These are phyloP conservation scores for Vickermania spadyakhi DNA, from an alignment of 208 protist genomes.

Conservation along the genomic window DNA sequence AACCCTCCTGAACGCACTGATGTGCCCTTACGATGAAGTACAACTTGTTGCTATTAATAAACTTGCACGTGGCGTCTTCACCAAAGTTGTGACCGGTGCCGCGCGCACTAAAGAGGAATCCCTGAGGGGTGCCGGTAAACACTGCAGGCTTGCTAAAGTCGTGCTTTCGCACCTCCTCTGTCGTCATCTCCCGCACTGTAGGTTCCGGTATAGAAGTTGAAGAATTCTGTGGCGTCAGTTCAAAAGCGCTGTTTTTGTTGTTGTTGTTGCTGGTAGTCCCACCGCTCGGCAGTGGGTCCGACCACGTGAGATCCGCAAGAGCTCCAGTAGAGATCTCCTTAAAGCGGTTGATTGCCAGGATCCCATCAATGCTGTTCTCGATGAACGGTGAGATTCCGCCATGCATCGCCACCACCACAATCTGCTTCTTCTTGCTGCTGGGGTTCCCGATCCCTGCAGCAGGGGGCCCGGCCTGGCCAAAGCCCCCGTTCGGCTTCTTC, in stretches of 20 bases:
- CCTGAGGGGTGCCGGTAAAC: conserved; percentile 46
- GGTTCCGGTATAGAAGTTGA: neutral
- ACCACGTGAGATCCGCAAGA: conserved; percentile 99
- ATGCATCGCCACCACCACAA: conserved; percentile 96
- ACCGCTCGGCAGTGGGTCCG: conserved; percentile 55
- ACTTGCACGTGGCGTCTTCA: conserved; percentile 94
- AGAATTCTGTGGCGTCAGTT: neutral
- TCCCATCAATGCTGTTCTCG: conserved; percentile 93
- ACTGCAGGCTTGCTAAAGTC: conserved; percentile 11
- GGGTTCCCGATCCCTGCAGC: conserved; percentile 45
- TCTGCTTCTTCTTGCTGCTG: conserved; percentile 9
- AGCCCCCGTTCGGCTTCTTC: conserved; percentile 53
- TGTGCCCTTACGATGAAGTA: conserved; percentile 98
- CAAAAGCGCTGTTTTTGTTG: neutral
- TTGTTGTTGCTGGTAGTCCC: neutral
- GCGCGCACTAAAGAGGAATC: conserved; percentile 96
- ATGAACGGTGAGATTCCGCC: conserved; percentile 96
- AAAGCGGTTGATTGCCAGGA: conserved; percentile 92
- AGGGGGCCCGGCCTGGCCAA: neutral
- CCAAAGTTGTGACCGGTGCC: conserved; percentile 98
- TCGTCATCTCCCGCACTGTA: neutral
- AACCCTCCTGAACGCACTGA: conserved; percentile 96
- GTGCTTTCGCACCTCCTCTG: conserved; percentile 5
- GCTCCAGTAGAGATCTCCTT: conserved; percentile 91
- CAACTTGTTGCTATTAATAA: conserved; percentile 95